Percentiles rank a stretch among this genome's conserved stretches.
These are phyloP conservation scores for Harringtonia lauricola DNA, from an alignment of 2,329 filamentous ascomycete genomes.

Conservation along the genomic window DNA sequence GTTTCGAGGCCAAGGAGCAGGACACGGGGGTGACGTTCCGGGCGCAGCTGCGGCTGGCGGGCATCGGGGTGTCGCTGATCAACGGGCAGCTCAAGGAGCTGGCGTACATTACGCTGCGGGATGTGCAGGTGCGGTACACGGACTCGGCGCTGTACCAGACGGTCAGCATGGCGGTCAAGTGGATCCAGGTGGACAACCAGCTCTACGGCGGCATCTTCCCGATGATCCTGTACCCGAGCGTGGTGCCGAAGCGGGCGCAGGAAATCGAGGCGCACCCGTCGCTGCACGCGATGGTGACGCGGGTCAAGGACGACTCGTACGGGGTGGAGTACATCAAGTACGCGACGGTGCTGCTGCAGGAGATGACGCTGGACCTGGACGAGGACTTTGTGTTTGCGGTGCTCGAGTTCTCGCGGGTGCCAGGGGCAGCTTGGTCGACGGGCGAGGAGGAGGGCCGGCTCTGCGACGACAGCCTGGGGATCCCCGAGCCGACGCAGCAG, in stretches of 20 bases:
- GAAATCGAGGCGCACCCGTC: constrained; percentile 96
- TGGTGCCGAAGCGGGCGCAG: constrained; percentile 92
- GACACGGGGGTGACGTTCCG: constrained; percentile 83
- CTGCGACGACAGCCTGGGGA: constrained; percentile 80
- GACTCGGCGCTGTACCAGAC: constrained; percentile 94
- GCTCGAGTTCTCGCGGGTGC: constrained; percentile 87
- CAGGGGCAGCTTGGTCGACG: constrained; percentile 78
- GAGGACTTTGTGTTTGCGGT: constrained; percentile 97
- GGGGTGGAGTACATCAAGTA: constrained; percentile 98
- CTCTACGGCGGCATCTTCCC: constrained; percentile 97
- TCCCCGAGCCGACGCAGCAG: constrained; percentile 81
- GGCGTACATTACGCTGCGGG: constrained; percentile 85
- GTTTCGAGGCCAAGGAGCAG: constrained; percentile 89
- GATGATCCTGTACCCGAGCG: constrained; percentile 91
- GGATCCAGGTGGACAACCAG: constrained; percentile 98
- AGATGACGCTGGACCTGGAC: constrained; percentile 96
- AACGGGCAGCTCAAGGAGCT: constrained; percentile 87
- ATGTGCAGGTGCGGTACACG: constrained; percentile 81
- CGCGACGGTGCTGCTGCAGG: constrained; percentile 82
- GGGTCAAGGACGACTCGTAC: constrained; percentile 97
- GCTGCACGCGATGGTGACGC: constrained; percentile 79
- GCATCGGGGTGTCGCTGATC: constrained; percentile 85
- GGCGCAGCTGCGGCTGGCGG: constrained; percentile 77
- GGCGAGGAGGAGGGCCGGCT: constrained; percentile 68
- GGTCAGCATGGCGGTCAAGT: constrained; percentile 81